These are phyloP conservation scores for Ganoderma resinaceum DNA, from an alignment of 1,284 basidiomycete species.

Conservation along the genomic window DNA sequence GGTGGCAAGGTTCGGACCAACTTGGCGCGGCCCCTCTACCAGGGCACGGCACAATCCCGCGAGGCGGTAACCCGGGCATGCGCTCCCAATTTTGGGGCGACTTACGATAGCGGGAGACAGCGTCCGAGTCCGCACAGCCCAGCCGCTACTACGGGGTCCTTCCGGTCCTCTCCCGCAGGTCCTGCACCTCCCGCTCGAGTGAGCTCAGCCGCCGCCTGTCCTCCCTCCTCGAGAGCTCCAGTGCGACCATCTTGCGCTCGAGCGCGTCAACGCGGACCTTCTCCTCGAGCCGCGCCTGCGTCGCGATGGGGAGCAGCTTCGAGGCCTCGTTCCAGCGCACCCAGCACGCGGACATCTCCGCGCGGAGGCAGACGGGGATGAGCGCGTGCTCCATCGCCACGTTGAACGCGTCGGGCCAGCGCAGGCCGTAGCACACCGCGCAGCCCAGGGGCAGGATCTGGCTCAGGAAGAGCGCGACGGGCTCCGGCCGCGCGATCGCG, in stretches of 20 bases:
- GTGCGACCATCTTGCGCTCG: slow-evolving; percentile 49
- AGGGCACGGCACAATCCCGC: background rate
- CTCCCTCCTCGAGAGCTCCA: slow-evolving; percentile 51
- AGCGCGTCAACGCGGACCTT: slow-evolving; percentile 47
- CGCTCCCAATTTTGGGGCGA: background rate
- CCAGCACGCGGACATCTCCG: slow-evolving; percentile 32
- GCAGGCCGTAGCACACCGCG: slow-evolving; percentile 46
- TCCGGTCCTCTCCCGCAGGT: slow-evolving; percentile 41
- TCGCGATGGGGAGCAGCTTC: slow-evolving; percentile 38
- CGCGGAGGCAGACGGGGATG: slow-evolving; percentile 33
- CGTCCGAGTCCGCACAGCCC: background rate
- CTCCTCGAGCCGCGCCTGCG: slow-evolving; percentile 42
- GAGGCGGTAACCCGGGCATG: background rate
- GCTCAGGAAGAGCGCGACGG: slow-evolving; percentile 60
- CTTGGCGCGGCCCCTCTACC: background rate
- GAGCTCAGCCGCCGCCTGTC: slow-evolving; percentile 48
- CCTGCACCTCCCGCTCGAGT: slow-evolving; percentile 56
- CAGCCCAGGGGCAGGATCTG: slow-evolving; percentile 52
- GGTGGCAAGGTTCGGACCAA: background rate
- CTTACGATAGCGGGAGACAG: slow-evolving; percentile 2
- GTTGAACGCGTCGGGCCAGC: slow-evolving; percentile 42
- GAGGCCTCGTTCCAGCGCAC: slow-evolving; percentile 36
- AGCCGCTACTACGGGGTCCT: slow-evolving; percentile 19
- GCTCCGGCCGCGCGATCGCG: slow-evolving; percentile 45
- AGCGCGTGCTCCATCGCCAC: slow-evolving; percentile 37